Evolutionary conservation across 345 rosid species (phyloP).

Genomic region (Ailanthus altissimus): DNA sequence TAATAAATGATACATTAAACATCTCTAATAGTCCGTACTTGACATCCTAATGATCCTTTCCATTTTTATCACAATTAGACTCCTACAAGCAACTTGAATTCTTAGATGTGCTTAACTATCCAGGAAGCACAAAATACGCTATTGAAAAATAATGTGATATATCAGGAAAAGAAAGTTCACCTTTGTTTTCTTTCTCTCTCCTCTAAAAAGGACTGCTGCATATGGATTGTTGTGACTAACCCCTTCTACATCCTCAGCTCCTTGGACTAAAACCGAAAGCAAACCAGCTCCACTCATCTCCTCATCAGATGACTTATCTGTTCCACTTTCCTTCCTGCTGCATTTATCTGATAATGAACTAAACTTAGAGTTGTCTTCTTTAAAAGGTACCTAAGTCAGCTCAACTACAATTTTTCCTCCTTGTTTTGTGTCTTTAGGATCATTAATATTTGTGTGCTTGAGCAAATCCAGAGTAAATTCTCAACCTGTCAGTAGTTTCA

Average conservation of each 20-base stretch:
- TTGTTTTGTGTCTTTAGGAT: slow-evolving; percentile 49
- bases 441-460: slow-evolving; percentile 47
- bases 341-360: slow-evolving; percentile 26
- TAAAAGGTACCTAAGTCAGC: slow-evolving; percentile 65
- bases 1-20: background rate
- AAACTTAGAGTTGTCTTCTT: slow-evolving; percentile 48
- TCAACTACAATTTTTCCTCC: slow-evolving; percentile 62
- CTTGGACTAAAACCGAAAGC: slow-evolving; percentile 57
- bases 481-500: slow-evolving; percentile 48
- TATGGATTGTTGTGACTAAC: slow-evolving; percentile 64
- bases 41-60: background rate
- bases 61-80: background rate
- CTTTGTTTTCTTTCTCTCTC: slow-evolving; percentile 75
- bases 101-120: background rate
- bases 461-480: slow-evolving; percentile 62
- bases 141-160: background rate
- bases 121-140: background rate
- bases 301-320: slow-evolving; percentile 34
- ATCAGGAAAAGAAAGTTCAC: slow-evolving; percentile 29
- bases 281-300: slow-evolving; percentile 57
- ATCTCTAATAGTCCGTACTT: background rate
- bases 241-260: slow-evolving; percentile 73
- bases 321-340: slow-evolving; percentile 36
- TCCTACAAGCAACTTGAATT: background rate
- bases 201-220: slow-evolving; percentile 58